Conservation (phyloP, 106 monocot species). For the Dendrobium nobile region DNA sequence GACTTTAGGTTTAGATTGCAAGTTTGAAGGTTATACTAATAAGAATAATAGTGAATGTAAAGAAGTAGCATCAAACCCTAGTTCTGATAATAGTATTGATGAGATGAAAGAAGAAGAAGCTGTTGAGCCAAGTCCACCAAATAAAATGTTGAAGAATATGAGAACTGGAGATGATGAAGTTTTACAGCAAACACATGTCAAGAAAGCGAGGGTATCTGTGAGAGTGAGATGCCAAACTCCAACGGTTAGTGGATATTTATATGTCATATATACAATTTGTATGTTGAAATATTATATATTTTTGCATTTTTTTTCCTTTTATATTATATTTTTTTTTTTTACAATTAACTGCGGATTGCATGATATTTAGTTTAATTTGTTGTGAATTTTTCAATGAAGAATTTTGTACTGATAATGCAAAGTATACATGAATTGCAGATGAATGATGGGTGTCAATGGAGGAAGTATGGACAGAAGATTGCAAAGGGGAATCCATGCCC, state of each 20-base stretch:
- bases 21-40: not conserved
- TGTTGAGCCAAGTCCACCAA: not conserved
- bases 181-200: constrained; percentile 43
- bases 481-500: constrained; percentile 96
- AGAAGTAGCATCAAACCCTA: constrained; percentile 12
- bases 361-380: too few species aligned
- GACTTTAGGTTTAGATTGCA: constrained; percentile 56
- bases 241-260: constrained; percentile 30
- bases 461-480: constrained; percentile 94
- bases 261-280: not conserved
- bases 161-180: constrained; percentile 34
- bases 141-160: constrained; percentile 37
- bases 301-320: not conserved
- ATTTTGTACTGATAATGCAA: too few species aligned
- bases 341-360: too few species aligned
- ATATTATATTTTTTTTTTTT: too few species aligned
- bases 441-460: constrained; percentile 96
- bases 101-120: constrained; percentile 22
- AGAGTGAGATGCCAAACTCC: constrained; percentile 81
- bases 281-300: not conserved
- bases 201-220: constrained; percentile 91
- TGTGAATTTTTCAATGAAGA: too few species aligned
- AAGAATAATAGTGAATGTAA: not conserved
- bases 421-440: constrained; percentile 27
- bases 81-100: constrained; percentile 43